Percentiles rank a stretch among this genome's conserved stretches.
phyloP scores from a whole-genome alignment of 2,329 filamentous ascomycete genomes.

The Fusarium sp. region DNA sequence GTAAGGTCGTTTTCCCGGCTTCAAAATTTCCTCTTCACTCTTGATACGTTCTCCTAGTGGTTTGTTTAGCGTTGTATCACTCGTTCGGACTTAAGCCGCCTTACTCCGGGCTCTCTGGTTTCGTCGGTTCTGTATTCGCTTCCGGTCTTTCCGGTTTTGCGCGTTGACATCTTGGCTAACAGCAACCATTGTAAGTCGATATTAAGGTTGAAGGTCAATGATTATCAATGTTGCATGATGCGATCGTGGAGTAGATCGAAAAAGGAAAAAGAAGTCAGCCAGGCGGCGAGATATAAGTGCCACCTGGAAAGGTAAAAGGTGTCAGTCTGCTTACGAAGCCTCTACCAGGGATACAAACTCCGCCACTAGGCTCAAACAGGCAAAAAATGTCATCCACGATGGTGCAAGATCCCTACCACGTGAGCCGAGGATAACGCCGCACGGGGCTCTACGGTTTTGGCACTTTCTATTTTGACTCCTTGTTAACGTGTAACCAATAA shows the following conservation, averaged over 20 bases:
- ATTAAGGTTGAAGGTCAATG: fast-evolving
- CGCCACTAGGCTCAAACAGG: conserved; percentile 27
- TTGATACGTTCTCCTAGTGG: conserved; percentile 9
- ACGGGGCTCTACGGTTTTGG: too few relatives aligned
- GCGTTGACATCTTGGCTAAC: background rate
- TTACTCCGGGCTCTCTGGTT: conserved; percentile 41
- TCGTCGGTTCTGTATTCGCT: conserved; percentile 30
- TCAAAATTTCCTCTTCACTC: background rate
- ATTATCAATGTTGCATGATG: too few relatives aligned
- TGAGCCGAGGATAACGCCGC: too few relatives aligned
- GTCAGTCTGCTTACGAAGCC: conserved; percentile 32
- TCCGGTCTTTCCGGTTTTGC: conserved; percentile 20
- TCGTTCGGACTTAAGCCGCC: background rate
- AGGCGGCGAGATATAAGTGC: background rate
- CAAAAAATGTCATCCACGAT: conserved; percentile 32
- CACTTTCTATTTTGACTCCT: too few relatives aligned
- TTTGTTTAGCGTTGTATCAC: background rate
- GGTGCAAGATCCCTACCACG: background rate
- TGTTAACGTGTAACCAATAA: too few relatives aligned
- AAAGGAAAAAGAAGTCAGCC: background rate
- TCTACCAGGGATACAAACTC: conserved; percentile 1
- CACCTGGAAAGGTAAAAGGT: conserved; percentile 15
- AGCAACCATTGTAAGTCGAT: background rate
- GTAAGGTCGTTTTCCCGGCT: conserved; percentile 8
- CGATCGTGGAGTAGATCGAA: background rate